These are phyloP conservation scores for Pseudocercospora eumusae DNA, from an alignment of 2,329 filamentous ascomycete species.

Conservation along the genomic window DNA sequence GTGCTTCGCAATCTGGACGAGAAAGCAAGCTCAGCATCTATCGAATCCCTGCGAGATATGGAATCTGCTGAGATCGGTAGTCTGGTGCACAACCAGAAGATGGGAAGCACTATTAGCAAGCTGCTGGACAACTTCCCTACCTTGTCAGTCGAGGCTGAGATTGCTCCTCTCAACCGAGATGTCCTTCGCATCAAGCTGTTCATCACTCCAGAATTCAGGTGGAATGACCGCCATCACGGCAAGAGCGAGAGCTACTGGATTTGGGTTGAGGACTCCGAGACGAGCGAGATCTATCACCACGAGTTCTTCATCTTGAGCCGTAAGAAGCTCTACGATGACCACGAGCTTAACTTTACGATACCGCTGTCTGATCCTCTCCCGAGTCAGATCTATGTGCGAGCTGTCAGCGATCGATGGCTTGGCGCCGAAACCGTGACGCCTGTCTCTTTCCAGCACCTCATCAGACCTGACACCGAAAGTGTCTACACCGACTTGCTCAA, in stretches of 20 bases:
- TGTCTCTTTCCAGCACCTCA: slow-evolving; percentile 96
- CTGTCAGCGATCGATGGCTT: slow-evolving; percentile 93
- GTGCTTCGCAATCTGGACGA: slow-evolving; percentile 81
- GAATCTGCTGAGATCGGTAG: slow-evolving; percentile 85
- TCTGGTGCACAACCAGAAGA: slow-evolving; percentile 85
- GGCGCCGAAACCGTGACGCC: slow-evolving; percentile 94
- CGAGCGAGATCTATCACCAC: slow-evolving; percentile 95
- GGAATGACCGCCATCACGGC: slow-evolving; percentile 93
- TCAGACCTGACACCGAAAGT: slow-evolving; percentile 94
- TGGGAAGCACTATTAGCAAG: slow-evolving; percentile 78
- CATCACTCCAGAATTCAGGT: slow-evolving; percentile 84
- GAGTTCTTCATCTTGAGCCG: slow-evolving; percentile 93
- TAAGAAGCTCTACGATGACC: slow-evolving; percentile 89
- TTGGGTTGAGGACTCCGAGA: slow-evolving; percentile 98
- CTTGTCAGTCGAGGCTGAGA: slow-evolving; percentile 85
- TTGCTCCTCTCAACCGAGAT: slow-evolving; percentile 91
- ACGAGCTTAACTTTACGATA: slow-evolving; percentile 97
- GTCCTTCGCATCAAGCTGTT: slow-evolving; percentile 87
- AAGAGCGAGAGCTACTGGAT: slow-evolving; percentile 96
- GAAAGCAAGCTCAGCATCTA: slow-evolving; percentile 70
- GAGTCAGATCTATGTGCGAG: slow-evolving; percentile 92
- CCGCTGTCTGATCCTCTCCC: slow-evolving; percentile 90
- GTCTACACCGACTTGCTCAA: slow-evolving; percentile 94
- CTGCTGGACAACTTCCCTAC: slow-evolving; percentile 91
- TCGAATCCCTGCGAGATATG: slow-evolving; percentile 90